phyloP scores from a whole-genome alignment of 371 early-diverging fungal genomes.

The Zychaea mexicana region DNA sequence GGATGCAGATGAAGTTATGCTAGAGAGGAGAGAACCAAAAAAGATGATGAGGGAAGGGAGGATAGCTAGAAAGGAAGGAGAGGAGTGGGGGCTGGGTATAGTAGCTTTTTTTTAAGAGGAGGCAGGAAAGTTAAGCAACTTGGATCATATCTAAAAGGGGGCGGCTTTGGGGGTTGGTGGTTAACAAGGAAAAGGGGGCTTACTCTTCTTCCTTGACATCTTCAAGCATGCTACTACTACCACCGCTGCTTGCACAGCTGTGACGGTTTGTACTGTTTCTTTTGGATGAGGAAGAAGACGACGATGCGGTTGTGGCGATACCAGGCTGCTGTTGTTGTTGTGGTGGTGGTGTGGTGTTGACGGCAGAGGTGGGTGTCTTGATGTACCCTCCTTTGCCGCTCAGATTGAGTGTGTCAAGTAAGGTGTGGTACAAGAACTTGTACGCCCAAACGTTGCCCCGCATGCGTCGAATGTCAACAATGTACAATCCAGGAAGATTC shows the following conservation, averaged over 20 bases:
- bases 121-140: background rate
- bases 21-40: background rate
- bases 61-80: slow-evolving; percentile 5
- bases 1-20: background rate
- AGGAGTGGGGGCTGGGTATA: too few relatives aligned
- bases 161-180: background rate
- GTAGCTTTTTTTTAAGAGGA: too few relatives aligned
- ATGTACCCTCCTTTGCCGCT: slow-evolving; percentile 45
- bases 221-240: slow-evolving; percentile 24
- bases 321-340: slow-evolving; percentile 1
- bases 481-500: slow-evolving; percentile 85
- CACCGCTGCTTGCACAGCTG: slow-evolving; percentile 22
- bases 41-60: background rate
- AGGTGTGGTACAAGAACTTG: slow-evolving; percentile 85
- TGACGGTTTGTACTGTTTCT: slow-evolving; percentile 12
- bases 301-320: slow-evolving; percentile 1
- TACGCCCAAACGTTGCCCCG: slow-evolving; percentile 94
- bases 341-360: too few relatives aligned
- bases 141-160: background rate
- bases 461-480: slow-evolving; percentile 89
- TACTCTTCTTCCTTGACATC: slow-evolving; percentile 22
- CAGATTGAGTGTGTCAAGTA: slow-evolving; percentile 63
- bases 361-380: background rate
- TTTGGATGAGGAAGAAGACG: slow-evolving; percentile 5
- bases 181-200: background rate